Percentiles rank a stretch among this genome's conserved stretches.
Conservation (phyloP, 768 basidiomycete genomes). For the Austroboletus festivus region DNA sequence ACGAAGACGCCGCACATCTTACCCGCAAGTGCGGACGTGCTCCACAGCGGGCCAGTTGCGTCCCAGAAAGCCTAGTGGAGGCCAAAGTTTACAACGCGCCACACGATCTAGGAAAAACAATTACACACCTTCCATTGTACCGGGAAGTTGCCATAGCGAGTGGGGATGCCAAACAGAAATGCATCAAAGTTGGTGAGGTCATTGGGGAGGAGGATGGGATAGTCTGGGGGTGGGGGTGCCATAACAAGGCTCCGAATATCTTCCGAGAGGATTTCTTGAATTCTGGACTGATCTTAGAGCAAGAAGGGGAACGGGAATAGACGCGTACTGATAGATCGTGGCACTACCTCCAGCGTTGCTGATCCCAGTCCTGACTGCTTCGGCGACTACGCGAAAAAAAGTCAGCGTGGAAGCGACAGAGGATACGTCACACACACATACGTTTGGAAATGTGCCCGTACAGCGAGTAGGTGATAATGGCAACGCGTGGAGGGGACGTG, state of each 20-base stretch:
- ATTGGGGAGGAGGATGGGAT: slow-evolving; percentile 36
- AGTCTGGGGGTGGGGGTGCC: slow-evolving; percentile 68
- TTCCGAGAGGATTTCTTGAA: slow-evolving; percentile 77
- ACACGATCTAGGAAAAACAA: not conserved
- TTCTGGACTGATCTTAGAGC: slow-evolving; percentile 35
- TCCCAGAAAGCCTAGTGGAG: slow-evolving; percentile 44
- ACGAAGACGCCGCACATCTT: slow-evolving; percentile 49
- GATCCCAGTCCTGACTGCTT: slow-evolving; percentile 39
- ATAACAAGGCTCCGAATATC: slow-evolving; percentile 69
- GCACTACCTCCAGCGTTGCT: slow-evolving; percentile 40
- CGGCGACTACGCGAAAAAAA: slow-evolving; percentile 24
- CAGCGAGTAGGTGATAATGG: slow-evolving; percentile 48
- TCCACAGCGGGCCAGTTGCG: slow-evolving; percentile 46
- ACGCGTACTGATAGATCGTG: slow-evolving; percentile 45
- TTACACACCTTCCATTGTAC: slow-evolving; percentile 56
- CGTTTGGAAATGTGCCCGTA: slow-evolving; percentile 49
- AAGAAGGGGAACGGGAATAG: not conserved
- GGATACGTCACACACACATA: slow-evolving; percentile 23
- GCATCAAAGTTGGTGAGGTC: slow-evolving; percentile 37
- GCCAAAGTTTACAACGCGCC: slow-evolving; percentile 8
- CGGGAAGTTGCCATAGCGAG: slow-evolving; percentile 48
- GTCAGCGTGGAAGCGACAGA: not conserved
- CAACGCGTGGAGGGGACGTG: slow-evolving; percentile 35
- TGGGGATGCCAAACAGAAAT: slow-evolving; percentile 43
- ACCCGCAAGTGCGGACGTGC: slow-evolving; percentile 38